A percentile compares a stretch with the other conserved stretches of the same genome.
Conservation (phyloP, 495 filamentous ascomycete species). For the Aspergillus kassunensis region DNA sequence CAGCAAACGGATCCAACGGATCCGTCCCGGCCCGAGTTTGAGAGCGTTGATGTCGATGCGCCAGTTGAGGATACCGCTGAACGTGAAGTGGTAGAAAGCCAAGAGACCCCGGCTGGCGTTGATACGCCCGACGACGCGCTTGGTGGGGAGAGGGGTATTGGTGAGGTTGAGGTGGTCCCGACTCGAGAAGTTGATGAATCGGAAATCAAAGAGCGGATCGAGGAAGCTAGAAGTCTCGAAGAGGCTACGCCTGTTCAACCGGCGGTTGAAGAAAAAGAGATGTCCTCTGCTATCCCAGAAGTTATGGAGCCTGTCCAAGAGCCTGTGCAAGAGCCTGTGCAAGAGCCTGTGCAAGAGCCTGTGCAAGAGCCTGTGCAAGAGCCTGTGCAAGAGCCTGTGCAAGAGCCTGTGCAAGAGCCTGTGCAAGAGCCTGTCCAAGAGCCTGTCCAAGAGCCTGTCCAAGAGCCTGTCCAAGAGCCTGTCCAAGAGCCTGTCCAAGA, state of each 20-base stretch:
- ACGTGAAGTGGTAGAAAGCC: background rate
- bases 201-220: slow-evolving; percentile 7
- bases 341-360: too few relatives aligned
- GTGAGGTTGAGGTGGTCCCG: background rate
- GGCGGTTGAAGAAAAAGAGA: background rate
- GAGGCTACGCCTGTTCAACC: slow-evolving; percentile 10
- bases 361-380: too few relatives aligned
- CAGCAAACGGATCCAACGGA: slow-evolving; percentile 36
- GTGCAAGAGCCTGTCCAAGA: too few relatives aligned
- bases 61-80: background rate
- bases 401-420: too few relatives aligned
- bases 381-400: too few relatives aligned
- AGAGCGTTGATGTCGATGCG: slow-evolving; percentile 23
- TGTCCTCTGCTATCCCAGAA: background rate
- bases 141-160: background rate
- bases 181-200: background rate
- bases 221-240: slow-evolving; percentile 13
- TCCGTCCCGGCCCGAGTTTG: slow-evolving; percentile 31
- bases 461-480: too few relatives aligned
- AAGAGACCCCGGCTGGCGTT: slow-evolving; percentile 1
- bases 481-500: too few relatives aligned
- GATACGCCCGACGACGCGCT: background rate
- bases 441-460: too few relatives aligned
- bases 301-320: too few relatives aligned
- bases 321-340: too few relatives aligned